Evolutionary conservation across 208 protist genomes (phyloP), one percentile per base, ranked within the genome.

Genomic region (Trypanosoma boissoni): DNA sequence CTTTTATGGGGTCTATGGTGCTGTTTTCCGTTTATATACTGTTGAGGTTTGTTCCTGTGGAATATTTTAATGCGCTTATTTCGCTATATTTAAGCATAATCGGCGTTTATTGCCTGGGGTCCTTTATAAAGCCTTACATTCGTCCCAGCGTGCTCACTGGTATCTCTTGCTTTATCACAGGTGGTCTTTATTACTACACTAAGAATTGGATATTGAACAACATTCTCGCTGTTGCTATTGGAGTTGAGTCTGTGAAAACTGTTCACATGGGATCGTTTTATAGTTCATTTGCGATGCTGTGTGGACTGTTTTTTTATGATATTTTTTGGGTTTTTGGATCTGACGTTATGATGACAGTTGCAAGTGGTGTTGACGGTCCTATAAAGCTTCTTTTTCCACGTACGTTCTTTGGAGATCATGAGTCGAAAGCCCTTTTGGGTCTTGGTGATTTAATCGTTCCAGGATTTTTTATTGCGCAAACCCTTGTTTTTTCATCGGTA

Each of bases 241-340:
- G 76, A 44, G 78, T 98, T 50, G 72, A 57, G 2, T 60, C 83
- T 16, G 64, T 97, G 42, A 70, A 83, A 58, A 54, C 55, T 8
- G 23, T 94, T 2, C 80, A 74, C 7, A 36, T 92, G 14, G 67
- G 54, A 31, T 72, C 53, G 4, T 96, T 95, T 67, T 27, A 48
- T 14, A 88, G 76, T 10, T 86, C 82, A 12, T 90, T 72, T 58
- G 56, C 95, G 26, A 39, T 98, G 23, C 74, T 97, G 4, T 50
- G 79, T 31, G 94, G 88, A 3, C 76, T 98, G 9, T 99, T 99
- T 77, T 86, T 98, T 48, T 99, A 99, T 64, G 97, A 99, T 73
- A 97, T 99, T 36, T 98, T 98, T 59, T 98, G 96, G 95, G 97
- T 99, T 12, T 99, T 98, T 73, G 96, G 95, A 24, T 97, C 97